phyloP scores from a whole-genome alignment of 139 green algal species.

The Asterochloris sp. region DNA sequence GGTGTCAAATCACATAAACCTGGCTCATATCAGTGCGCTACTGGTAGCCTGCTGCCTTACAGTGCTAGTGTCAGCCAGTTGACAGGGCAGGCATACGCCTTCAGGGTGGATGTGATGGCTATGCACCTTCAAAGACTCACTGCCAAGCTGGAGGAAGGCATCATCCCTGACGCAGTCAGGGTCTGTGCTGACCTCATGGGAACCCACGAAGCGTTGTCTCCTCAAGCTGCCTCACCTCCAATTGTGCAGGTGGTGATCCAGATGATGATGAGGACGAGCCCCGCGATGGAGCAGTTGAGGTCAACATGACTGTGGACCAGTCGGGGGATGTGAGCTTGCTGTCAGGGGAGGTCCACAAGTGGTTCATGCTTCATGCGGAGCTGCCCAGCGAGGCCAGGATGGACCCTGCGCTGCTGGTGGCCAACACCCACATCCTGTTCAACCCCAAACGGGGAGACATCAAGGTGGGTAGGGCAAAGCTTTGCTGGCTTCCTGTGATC shows the following conservation, averaged over 20 bases:
- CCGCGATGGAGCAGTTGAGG: conserved; percentile 8
- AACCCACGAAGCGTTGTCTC: neutral
- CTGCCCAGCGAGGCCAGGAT: conserved; percentile 10
- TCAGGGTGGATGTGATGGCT: too few species aligned
- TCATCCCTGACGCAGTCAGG: too few species aligned
- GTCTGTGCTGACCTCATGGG: neutral
- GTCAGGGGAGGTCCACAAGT: conserved; percentile 15
- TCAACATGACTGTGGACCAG: conserved; percentile 14
- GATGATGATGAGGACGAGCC: neutral
- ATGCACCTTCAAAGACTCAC: too few species aligned
- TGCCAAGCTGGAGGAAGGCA: too few species aligned
- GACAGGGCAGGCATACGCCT: too few species aligned
- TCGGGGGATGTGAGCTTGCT: conserved; percentile 15
- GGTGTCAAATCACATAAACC: too few species aligned
- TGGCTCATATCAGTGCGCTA: too few species aligned
- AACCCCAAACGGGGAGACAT: conserved; percentile 79
- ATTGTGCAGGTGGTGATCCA: too few species aligned
- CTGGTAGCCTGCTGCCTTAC: too few species aligned
- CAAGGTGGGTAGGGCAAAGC: conserved; percentile 35
- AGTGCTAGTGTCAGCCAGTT: too few species aligned
- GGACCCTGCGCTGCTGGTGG: conserved; percentile 54
- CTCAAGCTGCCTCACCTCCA: neutral
- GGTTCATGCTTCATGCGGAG: conserved; percentile 2
- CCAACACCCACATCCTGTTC: conserved; percentile 87
- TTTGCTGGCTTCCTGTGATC: too few species aligned